These are phyloP conservation scores for Cryptosporidium viatorum DNA, from an alignment of 169 alveolate genomes.

Conservation along the genomic window DNA sequence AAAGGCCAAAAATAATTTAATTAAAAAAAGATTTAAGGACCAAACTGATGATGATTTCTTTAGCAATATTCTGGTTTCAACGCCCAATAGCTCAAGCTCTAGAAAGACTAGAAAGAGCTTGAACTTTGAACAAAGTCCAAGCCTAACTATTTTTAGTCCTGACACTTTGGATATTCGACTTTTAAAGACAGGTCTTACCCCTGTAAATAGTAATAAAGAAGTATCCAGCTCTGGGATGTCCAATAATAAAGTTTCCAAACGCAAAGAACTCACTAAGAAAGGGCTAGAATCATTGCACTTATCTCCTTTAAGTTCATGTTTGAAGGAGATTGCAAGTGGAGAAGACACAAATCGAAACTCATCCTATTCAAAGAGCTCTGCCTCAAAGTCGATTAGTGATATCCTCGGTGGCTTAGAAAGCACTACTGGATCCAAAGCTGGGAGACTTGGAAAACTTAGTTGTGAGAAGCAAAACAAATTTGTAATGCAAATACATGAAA, in stretches of 20 bases:
- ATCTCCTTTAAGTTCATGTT: conserved; percentile 16
- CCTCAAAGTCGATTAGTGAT: conserved; percentile 28
- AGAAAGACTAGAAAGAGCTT: conserved; percentile 16
- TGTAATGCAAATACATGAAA: conserved; percentile 42
- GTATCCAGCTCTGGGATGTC: neutral
- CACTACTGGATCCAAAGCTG: conserved; percentile 4
- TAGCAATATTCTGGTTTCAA: conserved; percentile 13
- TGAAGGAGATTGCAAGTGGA: conserved; percentile 25
- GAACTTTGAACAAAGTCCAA: neutral
- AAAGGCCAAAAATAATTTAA: conserved; percentile 23
- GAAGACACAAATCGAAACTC: conserved; percentile 28
- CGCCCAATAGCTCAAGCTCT: conserved; percentile 33
- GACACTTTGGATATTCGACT: neutral
- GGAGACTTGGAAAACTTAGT: conserved; percentile 7
- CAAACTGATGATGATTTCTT: conserved; percentile 29
- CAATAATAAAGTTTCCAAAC: conserved; percentile 15
- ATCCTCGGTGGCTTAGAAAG: conserved; percentile 25
- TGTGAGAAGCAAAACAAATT: conserved; percentile 63
- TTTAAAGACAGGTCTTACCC: conserved; percentile 46
- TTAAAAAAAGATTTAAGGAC: conserved; percentile 38
- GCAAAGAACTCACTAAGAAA: conserved; percentile 13
- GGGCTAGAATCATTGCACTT: conserved; percentile 5
- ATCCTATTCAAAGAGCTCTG: conserved; percentile 30
- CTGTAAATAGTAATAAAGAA: conserved; percentile 28
- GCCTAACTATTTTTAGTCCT: neutral